These are phyloP conservation scores for Agaricales sp. DNA, from an alignment of 1,284 basidiomycete genomes.

Conservation along the genomic window DNA sequence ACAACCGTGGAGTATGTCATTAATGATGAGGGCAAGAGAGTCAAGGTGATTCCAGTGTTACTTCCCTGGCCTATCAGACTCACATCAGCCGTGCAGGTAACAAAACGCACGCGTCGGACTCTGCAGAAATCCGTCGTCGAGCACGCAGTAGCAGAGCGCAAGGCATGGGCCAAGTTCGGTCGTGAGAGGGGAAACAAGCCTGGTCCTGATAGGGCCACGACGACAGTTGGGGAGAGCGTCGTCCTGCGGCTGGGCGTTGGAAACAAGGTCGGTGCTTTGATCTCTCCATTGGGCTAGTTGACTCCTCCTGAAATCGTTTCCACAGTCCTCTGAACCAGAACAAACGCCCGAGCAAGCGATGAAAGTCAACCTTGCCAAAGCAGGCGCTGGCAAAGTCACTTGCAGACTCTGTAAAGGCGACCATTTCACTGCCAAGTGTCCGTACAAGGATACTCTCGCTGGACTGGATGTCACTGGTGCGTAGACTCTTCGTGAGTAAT, in stretches of 20 bases:
- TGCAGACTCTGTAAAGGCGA: constrained; percentile 96
- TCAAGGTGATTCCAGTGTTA: constrained; percentile 57
- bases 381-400: constrained; percentile 79
- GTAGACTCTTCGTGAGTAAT: constrained; percentile 15
- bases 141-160: constrained; percentile 87
- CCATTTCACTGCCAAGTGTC: constrained; percentile 98
- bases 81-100: constrained; percentile 43
- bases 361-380: constrained; percentile 59
- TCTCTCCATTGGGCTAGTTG: not conserved
- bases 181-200: constrained; percentile 81
- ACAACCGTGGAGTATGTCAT: constrained; percentile 77
- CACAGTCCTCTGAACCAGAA: constrained; percentile 33
- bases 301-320: too few species aligned
- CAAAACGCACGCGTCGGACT: constrained; percentile 78
- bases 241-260: constrained; percentile 79
- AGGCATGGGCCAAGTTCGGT: constrained; percentile 94
- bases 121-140: constrained; percentile 91
- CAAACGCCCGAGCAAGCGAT: constrained; percentile 55
- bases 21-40: constrained; percentile 91
- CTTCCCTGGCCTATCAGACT: not conserved
- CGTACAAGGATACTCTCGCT: constrained; percentile 90
- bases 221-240: constrained; percentile 91
- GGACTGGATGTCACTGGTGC: constrained; percentile 59
- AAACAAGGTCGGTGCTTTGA: constrained; percentile 51
- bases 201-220: constrained; percentile 91